Percentiles rank a stretch among this genome's conserved stretches.
These are phyloP conservation scores for Suhomyces faveliae DNA, from an alignment of 805 yeast genomes.

Conservation along the genomic window DNA sequence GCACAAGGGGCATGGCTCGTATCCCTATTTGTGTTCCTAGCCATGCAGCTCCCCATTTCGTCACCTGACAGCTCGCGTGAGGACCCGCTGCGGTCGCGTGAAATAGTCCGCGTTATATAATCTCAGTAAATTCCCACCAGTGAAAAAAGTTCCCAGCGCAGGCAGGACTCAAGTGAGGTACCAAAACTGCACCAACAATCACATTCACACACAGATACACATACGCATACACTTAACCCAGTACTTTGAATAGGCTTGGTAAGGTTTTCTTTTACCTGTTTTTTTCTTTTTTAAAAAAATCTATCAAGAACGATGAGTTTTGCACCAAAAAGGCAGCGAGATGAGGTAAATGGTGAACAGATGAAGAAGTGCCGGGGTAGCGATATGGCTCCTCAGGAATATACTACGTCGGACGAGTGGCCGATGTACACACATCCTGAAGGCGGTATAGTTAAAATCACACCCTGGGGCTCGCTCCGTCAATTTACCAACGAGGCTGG, in stretches of 20 bases:
- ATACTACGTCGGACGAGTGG: conserved; percentile 40
- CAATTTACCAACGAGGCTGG: conserved; percentile 45
- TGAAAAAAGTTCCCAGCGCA: conserved; percentile 4
- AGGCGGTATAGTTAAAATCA: conserved; percentile 59
- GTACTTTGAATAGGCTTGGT: background rate
- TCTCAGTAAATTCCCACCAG: background rate
- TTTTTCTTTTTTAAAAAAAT: too few species aligned
- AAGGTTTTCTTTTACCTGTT: too few species aligned
- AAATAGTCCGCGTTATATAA: background rate
- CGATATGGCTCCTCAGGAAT: conserved; percentile 14
- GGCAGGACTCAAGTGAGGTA: background rate
- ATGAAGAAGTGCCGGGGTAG: conserved; percentile 19
- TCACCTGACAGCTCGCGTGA: conserved; percentile 3
- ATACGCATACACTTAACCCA: background rate
- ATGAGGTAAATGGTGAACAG: conserved; percentile 19
- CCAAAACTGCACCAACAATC: conserved; percentile 1
- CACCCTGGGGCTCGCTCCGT: conserved; percentile 63
- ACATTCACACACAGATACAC: too few species aligned
- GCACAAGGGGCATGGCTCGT: background rate
- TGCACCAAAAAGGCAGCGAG: conserved; percentile 22
- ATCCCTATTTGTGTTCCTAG: background rate
- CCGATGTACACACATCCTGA: conserved; percentile 60
- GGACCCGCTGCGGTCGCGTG: conserved; percentile 2
- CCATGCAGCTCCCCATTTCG: background rate
- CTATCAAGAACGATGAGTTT: conserved; percentile 7